Conservation (phyloP, 2,329 filamentous ascomycete species). For the Aspergillus viridinutans region DNA sequence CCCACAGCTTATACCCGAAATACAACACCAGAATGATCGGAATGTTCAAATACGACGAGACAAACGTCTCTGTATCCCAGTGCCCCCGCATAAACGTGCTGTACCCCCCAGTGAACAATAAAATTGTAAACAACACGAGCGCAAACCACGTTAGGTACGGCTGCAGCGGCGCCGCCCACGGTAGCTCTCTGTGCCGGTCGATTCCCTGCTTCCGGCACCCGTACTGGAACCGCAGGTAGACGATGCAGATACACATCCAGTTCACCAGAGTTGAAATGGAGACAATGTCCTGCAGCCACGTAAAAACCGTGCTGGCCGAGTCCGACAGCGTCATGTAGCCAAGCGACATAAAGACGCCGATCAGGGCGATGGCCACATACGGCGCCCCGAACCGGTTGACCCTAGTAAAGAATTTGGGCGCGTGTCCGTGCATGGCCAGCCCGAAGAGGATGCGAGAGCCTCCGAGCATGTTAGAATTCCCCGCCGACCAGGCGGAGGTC, state of each 20-base stretch:
- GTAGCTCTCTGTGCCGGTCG: slow-evolving; percentile 33
- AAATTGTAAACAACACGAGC: slow-evolving; percentile 53
- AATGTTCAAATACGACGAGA: slow-evolving; percentile 57
- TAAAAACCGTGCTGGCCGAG: slow-evolving; percentile 54
- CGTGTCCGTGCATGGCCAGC: not conserved
- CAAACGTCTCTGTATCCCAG: slow-evolving; percentile 55
- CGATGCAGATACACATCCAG: slow-evolving; percentile 56
- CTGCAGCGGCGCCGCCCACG: slow-evolving; percentile 49
- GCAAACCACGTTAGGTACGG: slow-evolving; percentile 59
- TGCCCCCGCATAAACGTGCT: slow-evolving; percentile 32
- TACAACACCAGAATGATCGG: slow-evolving; percentile 53
- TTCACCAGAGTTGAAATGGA: slow-evolving; percentile 37
- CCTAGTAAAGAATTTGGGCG: not conserved
- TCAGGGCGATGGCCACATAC: slow-evolving; percentile 48
- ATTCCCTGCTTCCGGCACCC: slow-evolving; percentile 36
- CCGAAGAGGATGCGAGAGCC: slow-evolving; percentile 1
- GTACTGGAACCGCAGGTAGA: slow-evolving; percentile 52
- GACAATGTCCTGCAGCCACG: slow-evolving; percentile 62
- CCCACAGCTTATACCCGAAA: slow-evolving; percentile 37
- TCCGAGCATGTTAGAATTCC: not conserved
- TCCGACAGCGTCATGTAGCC: slow-evolving; percentile 60
- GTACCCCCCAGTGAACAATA: slow-evolving; percentile 67
- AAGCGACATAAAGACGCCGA: slow-evolving; percentile 54
- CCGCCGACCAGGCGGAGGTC: not conserved
- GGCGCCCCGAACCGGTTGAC: slow-evolving; percentile 55